A percentile compares a stretch with the other conserved stretches of the same genome.
Conservation (phyloP, 495 filamentous ascomycete species). For the Aspergillus indologenus region DNA sequence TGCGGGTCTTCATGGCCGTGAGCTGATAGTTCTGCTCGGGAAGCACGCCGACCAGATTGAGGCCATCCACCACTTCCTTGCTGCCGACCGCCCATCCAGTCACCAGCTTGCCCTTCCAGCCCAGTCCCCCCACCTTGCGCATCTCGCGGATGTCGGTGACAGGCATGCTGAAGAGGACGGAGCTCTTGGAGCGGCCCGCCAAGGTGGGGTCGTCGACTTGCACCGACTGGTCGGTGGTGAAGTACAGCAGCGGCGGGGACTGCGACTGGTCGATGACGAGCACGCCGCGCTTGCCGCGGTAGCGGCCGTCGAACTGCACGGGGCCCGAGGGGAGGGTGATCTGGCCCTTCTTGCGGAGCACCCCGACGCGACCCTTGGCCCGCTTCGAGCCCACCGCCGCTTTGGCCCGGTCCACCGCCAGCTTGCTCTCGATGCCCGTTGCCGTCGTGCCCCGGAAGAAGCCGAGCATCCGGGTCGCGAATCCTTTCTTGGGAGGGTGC, state of each 20-base stretch:
- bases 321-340: conserved; percentile 55
- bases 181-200: conserved; percentile 39
- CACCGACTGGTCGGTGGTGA: conserved; percentile 46
- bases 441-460: conserved; percentile 71
- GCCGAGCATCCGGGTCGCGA: conserved; percentile 54
- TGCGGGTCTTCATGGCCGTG: conserved; percentile 69
- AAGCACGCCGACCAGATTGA: conserved; percentile 60
- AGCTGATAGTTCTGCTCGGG: conserved; percentile 54
- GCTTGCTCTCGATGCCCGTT: conserved; percentile 62
- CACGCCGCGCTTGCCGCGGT: conserved; percentile 67
- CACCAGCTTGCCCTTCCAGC: conserved; percentile 85
- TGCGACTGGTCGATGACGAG: conserved; percentile 63
- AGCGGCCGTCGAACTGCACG: conserved; percentile 70
- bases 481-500: conserved; percentile 39
- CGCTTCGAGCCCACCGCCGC: conserved; percentile 63
- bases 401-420: conserved; percentile 65
- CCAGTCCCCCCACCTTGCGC: conserved; percentile 79
- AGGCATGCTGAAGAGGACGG: conserved; percentile 46
- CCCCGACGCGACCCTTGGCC: conserved; percentile 69
- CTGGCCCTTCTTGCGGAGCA: conserved; percentile 50
- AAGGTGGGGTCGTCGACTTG: conserved; percentile 33
- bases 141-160: conserved; percentile 63
- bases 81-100: conserved; percentile 74
- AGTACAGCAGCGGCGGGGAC: conserved; percentile 41
- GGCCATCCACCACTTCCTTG: conserved; percentile 72